Evolutionary conservation across 495 filamentous ascomycete species (phyloP).

Genomic region (Extremus antarcticus): DNA sequence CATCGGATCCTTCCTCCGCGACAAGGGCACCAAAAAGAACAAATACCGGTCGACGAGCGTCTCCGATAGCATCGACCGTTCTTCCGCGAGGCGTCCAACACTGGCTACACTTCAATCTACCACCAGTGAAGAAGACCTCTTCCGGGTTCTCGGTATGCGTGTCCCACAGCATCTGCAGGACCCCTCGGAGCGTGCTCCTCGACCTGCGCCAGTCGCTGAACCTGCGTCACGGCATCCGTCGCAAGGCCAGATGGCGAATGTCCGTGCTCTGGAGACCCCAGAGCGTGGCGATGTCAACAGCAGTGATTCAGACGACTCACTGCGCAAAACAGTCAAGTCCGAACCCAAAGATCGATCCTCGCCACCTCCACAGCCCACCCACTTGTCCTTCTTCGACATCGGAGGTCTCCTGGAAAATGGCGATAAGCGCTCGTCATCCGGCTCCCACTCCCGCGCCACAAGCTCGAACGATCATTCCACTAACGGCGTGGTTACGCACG

Average conservation of each 20-base stretch:
- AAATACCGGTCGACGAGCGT: slow-evolving; percentile 28
- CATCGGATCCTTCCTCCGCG: slow-evolving; percentile 34
- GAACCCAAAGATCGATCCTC: slow-evolving; percentile 5
- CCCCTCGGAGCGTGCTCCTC: slow-evolving; percentile 6
- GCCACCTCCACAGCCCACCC: slow-evolving; percentile 1
- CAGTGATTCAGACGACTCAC: slow-evolving; percentile 18
- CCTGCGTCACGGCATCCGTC: slow-evolving; percentile 10
- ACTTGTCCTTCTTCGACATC: slow-evolving; percentile 33
- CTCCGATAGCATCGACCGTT: slow-evolving; percentile 28
- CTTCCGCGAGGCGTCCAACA: slow-evolving; percentile 25
- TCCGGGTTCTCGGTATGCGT: slow-evolving; percentile 27
- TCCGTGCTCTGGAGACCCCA: neutral
- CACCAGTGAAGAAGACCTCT: slow-evolving; percentile 33
- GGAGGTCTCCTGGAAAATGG: slow-evolving; percentile 29
- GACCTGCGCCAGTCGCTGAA: slow-evolving; percentile 23
- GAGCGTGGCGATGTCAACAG: neutral
- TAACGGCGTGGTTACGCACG: slow-evolving; percentile 32
- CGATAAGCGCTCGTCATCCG: neutral
- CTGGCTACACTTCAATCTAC: slow-evolving; percentile 16
- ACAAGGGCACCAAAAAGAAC: slow-evolving; percentile 32
- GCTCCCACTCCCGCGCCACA: slow-evolving; percentile 2
- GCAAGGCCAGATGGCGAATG: slow-evolving; percentile 8
- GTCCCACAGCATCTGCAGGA: slow-evolving; percentile 25
- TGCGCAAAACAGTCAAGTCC: slow-evolving; percentile 1
- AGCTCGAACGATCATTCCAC: slow-evolving; percentile 18